Conservation (phyloP, 1,139 yeast species). For the Diutina sp. region DNA sequence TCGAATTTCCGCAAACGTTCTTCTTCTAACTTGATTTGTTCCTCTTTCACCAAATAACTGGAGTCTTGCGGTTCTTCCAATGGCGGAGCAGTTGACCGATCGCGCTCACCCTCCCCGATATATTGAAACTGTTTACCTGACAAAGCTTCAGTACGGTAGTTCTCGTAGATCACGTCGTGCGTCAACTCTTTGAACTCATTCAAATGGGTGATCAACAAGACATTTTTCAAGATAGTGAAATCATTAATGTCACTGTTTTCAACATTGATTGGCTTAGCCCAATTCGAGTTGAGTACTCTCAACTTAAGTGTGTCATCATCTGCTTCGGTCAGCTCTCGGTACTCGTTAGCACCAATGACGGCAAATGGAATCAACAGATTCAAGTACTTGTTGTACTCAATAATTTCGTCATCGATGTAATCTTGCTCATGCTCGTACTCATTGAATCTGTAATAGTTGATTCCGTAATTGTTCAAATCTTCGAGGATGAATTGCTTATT, state of each 20-base stretch:
- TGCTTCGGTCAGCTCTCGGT: not conserved
- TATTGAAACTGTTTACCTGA: slow-evolving; percentile 12
- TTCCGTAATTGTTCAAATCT: slow-evolving; percentile 23
- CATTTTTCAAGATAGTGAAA: slow-evolving; percentile 52
- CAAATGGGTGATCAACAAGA: slow-evolving; percentile 62
- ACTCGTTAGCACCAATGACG: slow-evolving; percentile 17
- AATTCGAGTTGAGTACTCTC: slow-evolving; percentile 22
- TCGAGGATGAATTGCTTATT: slow-evolving; percentile 31
- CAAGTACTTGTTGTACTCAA: slow-evolving; percentile 30
- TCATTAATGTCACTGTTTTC: slow-evolving; percentile 51
- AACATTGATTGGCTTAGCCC: slow-evolving; percentile 23
- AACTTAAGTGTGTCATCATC: slow-evolving; percentile 13
- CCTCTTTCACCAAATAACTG: slow-evolving; percentile 55
- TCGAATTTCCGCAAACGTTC: slow-evolving; percentile 70
- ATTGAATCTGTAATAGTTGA: slow-evolving; percentile 32
- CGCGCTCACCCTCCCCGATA: not conserved
- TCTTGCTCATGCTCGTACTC: slow-evolving; percentile 37
- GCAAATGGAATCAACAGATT: slow-evolving; percentile 42
- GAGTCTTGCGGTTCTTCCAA: slow-evolving; percentile 19
- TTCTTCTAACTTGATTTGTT: slow-evolving; percentile 69
- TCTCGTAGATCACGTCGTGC: slow-evolving; percentile 7
- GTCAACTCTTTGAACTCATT: slow-evolving; percentile 10
- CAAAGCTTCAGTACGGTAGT: slow-evolving; percentile 58
- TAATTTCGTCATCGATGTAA: slow-evolving; percentile 35
- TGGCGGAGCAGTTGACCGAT: not conserved